Percentiles rank a stretch among this genome's conserved stretches.
Evolutionary conservation across 2,329 filamentous ascomycete genomes (phyloP).

Genomic region (Fonsecaea erecta): DNA sequence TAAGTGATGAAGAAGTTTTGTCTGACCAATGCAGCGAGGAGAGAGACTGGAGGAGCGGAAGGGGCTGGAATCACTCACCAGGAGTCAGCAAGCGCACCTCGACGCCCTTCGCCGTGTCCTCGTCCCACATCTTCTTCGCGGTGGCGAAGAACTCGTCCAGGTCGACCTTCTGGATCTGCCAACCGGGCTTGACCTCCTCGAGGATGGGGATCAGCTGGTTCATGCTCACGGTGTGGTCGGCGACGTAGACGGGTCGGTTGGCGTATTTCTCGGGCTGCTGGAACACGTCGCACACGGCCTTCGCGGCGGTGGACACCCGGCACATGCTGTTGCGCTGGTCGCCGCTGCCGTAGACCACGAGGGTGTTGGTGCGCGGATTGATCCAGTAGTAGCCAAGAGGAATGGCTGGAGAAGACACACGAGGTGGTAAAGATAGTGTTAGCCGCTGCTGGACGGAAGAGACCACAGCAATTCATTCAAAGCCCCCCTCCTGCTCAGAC

Average conservation of each 20-base stretch:
- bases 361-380: slow-evolving; percentile 23
- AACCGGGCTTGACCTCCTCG: slow-evolving; percentile 16
- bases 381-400: slow-evolving; percentile 27
- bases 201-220: slow-evolving; percentile 22
- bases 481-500: background rate
- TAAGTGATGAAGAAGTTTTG: too few relatives aligned
- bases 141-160: slow-evolving; percentile 18
- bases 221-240: slow-evolving; percentile 25
- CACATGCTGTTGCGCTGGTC: slow-evolving; percentile 25
- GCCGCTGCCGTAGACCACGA: slow-evolving; percentile 21
- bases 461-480: too few relatives aligned
- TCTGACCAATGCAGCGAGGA: background rate
- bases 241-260: slow-evolving; percentile 22
- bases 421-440: background rate
- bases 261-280: slow-evolving; percentile 13
- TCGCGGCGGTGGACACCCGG: slow-evolving; percentile 17
- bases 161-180: slow-evolving; percentile 22
- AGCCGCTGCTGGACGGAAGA: background rate
- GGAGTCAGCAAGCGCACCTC: slow-evolving; percentile 13
- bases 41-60: background rate
- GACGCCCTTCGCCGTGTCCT: slow-evolving; percentile 21
- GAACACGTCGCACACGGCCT: slow-evolving; percentile 23
- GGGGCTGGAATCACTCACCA: too few relatives aligned
- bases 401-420: slow-evolving; percentile 6
- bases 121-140: slow-evolving; percentile 23